Evolutionary conservation across 2,329 filamentous ascomycete genomes (phyloP).

Genomic region (Sclerotiophoma versabilis): DNA sequence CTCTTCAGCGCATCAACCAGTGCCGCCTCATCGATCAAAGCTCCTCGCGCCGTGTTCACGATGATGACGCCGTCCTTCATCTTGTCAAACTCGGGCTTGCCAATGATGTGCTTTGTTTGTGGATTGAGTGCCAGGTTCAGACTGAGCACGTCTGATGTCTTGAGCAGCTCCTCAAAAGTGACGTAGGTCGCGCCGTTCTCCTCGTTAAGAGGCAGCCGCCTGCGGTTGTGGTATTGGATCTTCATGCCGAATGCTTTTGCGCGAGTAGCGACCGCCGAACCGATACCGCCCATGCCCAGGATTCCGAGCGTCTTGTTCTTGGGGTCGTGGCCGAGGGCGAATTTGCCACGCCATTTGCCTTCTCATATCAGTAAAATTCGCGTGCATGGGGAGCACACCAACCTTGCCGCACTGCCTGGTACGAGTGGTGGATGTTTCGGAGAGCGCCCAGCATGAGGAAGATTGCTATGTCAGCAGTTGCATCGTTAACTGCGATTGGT

Average conservation of each 20-base stretch:
- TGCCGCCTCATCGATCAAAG: conserved; percentile 64
- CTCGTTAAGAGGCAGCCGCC: conserved; percentile 45
- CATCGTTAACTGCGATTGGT: conserved; percentile 59
- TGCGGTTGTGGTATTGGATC: conserved; percentile 66
- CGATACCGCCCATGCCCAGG: conserved; percentile 68
- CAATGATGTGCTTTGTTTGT: conserved; percentile 62
- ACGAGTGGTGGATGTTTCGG: conserved; percentile 57
- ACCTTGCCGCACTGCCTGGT: conserved; percentile 55
- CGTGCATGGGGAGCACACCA: conserved; percentile 12
- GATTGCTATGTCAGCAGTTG: conserved; percentile 59
- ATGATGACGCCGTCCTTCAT: conserved; percentile 66
- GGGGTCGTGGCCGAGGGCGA: conserved; percentile 60
- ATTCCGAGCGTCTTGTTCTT: conserved; percentile 63
- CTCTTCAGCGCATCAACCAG: conserved; percentile 61
- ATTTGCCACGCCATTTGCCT: conserved; percentile 56
- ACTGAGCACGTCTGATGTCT: conserved; percentile 62
- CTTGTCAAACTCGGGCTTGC: conserved; percentile 56
- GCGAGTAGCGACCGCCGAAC: conserved; percentile 57
- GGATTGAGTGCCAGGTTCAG: conserved; percentile 61
- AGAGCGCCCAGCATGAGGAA: conserved; percentile 62
- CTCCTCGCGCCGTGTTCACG: conserved; percentile 65
- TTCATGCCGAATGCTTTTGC: conserved; percentile 64
- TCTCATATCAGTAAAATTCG: conserved; percentile 13
- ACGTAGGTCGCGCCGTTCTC: conserved; percentile 61
- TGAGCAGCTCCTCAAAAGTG: conserved; percentile 62